A percentile compares a stretch with the other conserved stretches of the same genome.
Evolutionary conservation across 176 grass and related monocot genomes (phyloP).

Genomic region (Cenchrus americanus): DNA sequence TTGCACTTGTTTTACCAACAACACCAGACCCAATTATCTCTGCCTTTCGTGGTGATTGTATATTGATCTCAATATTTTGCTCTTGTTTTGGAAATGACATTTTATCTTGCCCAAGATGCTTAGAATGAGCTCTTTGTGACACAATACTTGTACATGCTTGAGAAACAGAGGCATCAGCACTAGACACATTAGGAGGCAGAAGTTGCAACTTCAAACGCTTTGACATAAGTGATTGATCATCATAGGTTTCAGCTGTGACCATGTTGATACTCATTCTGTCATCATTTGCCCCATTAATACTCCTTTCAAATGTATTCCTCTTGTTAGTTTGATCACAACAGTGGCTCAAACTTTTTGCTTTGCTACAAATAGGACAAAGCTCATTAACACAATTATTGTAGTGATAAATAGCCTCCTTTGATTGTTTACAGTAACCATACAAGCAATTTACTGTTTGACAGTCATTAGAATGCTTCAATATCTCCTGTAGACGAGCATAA

Average conservation of each 20-base stretch:
- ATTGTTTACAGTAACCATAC: slow-evolving; percentile 53
- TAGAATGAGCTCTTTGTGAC: slow-evolving; percentile 41
- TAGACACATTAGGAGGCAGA: slow-evolving; percentile 37
- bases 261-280: slow-evolving; percentile 57
- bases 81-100: slow-evolving; percentile 47
- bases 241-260: slow-evolving; percentile 55
- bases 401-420: slow-evolving; percentile 57
- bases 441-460: slow-evolving; percentile 61
- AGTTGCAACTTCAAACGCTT: slow-evolving; percentile 62
- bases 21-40: slow-evolving; percentile 32
- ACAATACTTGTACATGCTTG: slow-evolving; percentile 42
- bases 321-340: slow-evolving; percentile 50
- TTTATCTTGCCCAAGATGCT: slow-evolving; percentile 47
- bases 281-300: slow-evolving; percentile 21
- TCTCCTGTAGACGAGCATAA: slow-evolving; percentile 52
- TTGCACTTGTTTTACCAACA: slow-evolving; percentile 42
- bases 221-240: slow-evolving; percentile 50
- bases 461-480: slow-evolving; percentile 25
- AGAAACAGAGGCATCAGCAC: slow-evolving; percentile 38
- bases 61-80: slow-evolving; percentile 38
- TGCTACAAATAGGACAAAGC: slow-evolving; percentile 66
- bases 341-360: slow-evolving; percentile 41
- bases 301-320: slow-evolving; percentile 36
- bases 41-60: slow-evolving; percentile 15
- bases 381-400: slow-evolving; percentile 53